Conservation (phyloP, 2,329 filamentous ascomycete species). For the Periglandula ipomoeae region DNA sequence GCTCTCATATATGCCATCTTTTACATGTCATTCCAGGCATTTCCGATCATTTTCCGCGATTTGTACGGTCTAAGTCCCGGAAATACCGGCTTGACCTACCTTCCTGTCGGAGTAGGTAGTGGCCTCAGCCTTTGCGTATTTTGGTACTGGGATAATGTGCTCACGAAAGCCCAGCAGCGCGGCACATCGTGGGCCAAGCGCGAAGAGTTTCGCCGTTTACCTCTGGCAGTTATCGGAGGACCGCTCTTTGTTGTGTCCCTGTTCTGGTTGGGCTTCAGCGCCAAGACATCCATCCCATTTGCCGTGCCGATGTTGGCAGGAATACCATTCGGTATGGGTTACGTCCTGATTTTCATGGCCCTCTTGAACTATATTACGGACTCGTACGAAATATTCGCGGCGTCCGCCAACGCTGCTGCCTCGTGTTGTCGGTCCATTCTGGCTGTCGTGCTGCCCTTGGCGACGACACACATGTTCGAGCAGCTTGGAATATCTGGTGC, state of each 20-base stretch:
- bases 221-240: constrained; percentile 63
- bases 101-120: constrained; percentile 58
- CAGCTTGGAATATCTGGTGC: constrained; percentile 38
- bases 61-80: constrained; percentile 57
- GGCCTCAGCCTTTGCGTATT: constrained; percentile 51
- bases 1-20: constrained; percentile 59
- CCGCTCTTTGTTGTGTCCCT: constrained; percentile 50
- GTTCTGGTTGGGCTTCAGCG: constrained; percentile 57
- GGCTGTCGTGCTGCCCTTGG: constrained; percentile 60
- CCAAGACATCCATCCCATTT: constrained; percentile 38
- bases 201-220: constrained; percentile 61
- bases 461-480: constrained; percentile 40
- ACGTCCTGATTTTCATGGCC: constrained; percentile 54
- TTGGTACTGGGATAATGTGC: constrained; percentile 54
- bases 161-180: constrained; percentile 40
- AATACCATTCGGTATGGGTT: constrained; percentile 52
- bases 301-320: constrained; percentile 51
- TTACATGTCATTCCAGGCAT: constrained; percentile 70
- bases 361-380: constrained; percentile 59
- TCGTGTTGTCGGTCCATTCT: constrained; percentile 93
- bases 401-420: constrained; percentile 70
- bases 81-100: constrained; percentile 56
- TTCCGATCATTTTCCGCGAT: constrained; percentile 57
- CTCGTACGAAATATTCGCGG: constrained; percentile 57
- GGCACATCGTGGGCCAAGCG: constrained; percentile 48